These are phyloP conservation scores for Aspergillus persii DNA, from an alignment of 2,329 filamentous ascomycete genomes.

Conservation along the genomic window DNA sequence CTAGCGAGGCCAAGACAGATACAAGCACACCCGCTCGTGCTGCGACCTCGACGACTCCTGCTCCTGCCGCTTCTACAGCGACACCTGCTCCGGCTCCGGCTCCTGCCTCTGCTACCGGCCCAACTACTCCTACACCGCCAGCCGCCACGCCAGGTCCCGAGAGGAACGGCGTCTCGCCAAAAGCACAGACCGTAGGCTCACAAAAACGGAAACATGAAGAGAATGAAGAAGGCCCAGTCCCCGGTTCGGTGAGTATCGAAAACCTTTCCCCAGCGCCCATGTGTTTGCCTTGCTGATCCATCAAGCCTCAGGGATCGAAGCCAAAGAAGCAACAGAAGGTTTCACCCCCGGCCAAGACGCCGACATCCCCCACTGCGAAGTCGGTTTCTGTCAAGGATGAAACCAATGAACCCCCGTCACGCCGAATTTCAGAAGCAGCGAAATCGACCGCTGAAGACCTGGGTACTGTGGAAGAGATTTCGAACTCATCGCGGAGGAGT, in stretches of 20 bases:
- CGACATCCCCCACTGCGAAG: conserved; percentile 23
- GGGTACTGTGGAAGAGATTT: conserved; percentile 48
- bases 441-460: conserved; percentile 32
- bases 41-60: conserved; percentile 28
- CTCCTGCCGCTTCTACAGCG: conserved; percentile 22
- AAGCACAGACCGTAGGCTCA: conserved; percentile 27
- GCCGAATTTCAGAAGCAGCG: conserved; percentile 30
- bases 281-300: conserved; percentile 23
- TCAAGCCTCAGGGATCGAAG: conserved; percentile 36
- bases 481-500: conserved; percentile 64
- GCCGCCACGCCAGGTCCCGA: conserved; percentile 24
- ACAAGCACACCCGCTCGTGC: conserved; percentile 39
- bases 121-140: conserved; percentile 25
- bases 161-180: conserved; percentile 26
- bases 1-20: conserved; percentile 60
- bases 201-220: conserved; percentile 49
- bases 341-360: conserved; percentile 27
- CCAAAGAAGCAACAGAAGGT: conserved; percentile 44
- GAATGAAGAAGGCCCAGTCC: conserved; percentile 26
- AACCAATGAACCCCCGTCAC: conserved; percentile 24
- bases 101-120: conserved; percentile 15
- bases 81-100: conserved; percentile 18
- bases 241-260: conserved; percentile 31
- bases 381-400: conserved; percentile 34
- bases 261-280: background rate